phyloP scores from a whole-genome alignment of 352 stramenopile genomes.

The Blastocystis sp. region DNA sequence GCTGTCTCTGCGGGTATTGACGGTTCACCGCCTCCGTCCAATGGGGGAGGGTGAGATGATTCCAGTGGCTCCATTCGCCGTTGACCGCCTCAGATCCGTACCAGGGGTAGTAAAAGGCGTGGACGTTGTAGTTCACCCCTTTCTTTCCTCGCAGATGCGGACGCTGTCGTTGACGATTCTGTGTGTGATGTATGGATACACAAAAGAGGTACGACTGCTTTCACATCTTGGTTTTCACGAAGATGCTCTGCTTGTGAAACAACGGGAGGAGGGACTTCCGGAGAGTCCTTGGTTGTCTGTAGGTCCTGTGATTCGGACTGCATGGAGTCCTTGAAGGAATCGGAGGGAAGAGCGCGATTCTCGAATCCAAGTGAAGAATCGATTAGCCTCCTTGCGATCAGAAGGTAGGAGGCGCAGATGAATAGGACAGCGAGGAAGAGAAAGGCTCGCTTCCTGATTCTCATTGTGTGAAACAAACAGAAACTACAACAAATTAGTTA shows the following conservation, averaged over 20 bases:
- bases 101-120: conserved; percentile 73
- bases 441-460: not conserved
- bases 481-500: conserved; percentile 35
- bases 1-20: conserved; percentile 64
- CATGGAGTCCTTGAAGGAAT: not conserved
- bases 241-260: not conserved
- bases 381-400: not conserved
- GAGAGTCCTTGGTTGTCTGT: not conserved
- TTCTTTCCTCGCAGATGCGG: not conserved
- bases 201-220: not conserved
- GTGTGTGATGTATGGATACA: too few species aligned
- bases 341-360: not conserved
- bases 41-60: conserved; percentile 71
- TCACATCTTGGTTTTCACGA: not conserved
- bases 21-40: conserved; percentile 68
- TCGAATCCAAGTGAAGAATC: too few species aligned
- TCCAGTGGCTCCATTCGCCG: conserved; percentile 71
- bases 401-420: not conserved
- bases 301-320: not conserved
- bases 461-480: not conserved
- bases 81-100: conserved; percentile 69
- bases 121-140: conserved; percentile 61
- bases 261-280: not conserved
- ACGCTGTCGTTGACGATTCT: not conserved
- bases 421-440: not conserved